Percentiles rank a stretch among this genome's conserved stretches.
Conservation (phyloP, 345 rosid species). For the Salix suchowensis region DNA sequence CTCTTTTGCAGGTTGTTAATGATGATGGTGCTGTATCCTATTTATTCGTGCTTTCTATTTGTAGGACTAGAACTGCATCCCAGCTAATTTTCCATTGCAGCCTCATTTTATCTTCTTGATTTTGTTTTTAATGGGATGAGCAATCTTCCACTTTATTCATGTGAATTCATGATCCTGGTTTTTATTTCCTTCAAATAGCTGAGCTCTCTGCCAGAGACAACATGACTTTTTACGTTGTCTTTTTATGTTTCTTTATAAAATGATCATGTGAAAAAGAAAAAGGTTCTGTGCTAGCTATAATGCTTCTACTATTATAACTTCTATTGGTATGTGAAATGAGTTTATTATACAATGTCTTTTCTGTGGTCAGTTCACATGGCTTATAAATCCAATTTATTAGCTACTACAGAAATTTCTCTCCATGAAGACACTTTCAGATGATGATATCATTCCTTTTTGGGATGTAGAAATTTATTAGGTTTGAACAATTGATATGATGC, state of each 20-base stretch:
- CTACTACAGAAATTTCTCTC: neutral
- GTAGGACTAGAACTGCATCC: neutral
- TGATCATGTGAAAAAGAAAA: neutral
- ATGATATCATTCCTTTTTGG: neutral
- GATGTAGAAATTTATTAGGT: neutral
- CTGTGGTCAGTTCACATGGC: neutral
- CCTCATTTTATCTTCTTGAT: neutral
- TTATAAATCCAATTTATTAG: neutral
- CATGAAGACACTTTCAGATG: neutral
- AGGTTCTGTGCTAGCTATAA: neutral
- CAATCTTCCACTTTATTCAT: neutral
- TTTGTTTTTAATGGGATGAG: neutral
- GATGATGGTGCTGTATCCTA: conserved; percentile 98
- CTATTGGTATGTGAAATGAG: neutral
- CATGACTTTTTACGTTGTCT: no score
- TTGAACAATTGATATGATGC: neutral
- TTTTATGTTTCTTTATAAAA: neutral
- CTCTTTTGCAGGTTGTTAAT: conserved; percentile 58
- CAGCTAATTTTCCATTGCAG: neutral
- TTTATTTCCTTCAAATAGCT: neutral
- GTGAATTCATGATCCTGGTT: neutral
- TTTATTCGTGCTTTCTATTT: neutral
- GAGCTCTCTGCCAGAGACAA: neutral
- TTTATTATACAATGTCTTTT: neutral
- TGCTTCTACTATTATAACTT: neutral